Percentiles rank a stretch among this genome's conserved stretches.
These are phyloP conservation scores for Aphanomyces invadans DNA, from an alignment of 352 stramenopile species.

Conservation along the genomic window DNA sequence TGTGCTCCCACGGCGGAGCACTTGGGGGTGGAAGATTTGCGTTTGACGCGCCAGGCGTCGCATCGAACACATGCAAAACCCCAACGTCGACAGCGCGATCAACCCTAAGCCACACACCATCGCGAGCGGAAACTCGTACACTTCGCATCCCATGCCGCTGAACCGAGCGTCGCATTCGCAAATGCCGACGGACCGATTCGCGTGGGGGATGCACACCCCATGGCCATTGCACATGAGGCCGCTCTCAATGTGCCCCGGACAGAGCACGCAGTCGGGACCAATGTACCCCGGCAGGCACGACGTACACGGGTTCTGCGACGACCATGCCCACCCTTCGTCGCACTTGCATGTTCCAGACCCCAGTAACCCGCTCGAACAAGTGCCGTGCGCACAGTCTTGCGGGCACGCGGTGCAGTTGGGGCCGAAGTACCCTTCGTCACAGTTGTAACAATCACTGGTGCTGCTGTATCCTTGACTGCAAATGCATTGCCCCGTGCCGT, in stretches of 20 bases:
- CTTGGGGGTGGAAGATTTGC: slow-evolving; percentile 46
- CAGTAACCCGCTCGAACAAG: slow-evolving; percentile 64
- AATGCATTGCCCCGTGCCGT: slow-evolving; percentile 68
- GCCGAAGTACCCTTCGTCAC: slow-evolving; percentile 73
- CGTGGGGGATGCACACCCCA: slow-evolving; percentile 36
- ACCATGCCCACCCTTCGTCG: slow-evolving; percentile 58
- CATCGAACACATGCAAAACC: slow-evolving; percentile 85
- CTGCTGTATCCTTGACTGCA: slow-evolving; percentile 73
- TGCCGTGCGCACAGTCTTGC: slow-evolving; percentile 62
- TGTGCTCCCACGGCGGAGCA: slow-evolving; percentile 39
- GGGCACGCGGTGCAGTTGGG: slow-evolving; percentile 59
- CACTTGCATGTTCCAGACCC: slow-evolving; percentile 74
- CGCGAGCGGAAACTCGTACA: slow-evolving; percentile 79
- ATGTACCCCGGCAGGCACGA: slow-evolving; percentile 73
- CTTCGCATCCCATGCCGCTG: slow-evolving; percentile 59
- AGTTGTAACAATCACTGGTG: slow-evolving; percentile 75
- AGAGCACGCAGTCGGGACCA: slow-evolving; percentile 54
- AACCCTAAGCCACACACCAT: slow-evolving; percentile 73
- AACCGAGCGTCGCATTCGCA: slow-evolving; percentile 72
- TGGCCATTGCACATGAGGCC: slow-evolving; percentile 63
- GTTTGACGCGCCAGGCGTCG: slow-evolving; percentile 61
- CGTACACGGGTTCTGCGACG: slow-evolving; percentile 55
- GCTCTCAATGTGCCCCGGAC: slow-evolving; percentile 64
- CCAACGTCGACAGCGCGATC: slow-evolving; percentile 70
- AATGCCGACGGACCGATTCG: slow-evolving; percentile 28